A percentile compares a stretch with the other conserved stretches of the same genome.
These are phyloP conservation scores for Fusarium lateritium DNA, from an alignment of 2,329 filamentous ascomycete species.

Conservation along the genomic window DNA sequence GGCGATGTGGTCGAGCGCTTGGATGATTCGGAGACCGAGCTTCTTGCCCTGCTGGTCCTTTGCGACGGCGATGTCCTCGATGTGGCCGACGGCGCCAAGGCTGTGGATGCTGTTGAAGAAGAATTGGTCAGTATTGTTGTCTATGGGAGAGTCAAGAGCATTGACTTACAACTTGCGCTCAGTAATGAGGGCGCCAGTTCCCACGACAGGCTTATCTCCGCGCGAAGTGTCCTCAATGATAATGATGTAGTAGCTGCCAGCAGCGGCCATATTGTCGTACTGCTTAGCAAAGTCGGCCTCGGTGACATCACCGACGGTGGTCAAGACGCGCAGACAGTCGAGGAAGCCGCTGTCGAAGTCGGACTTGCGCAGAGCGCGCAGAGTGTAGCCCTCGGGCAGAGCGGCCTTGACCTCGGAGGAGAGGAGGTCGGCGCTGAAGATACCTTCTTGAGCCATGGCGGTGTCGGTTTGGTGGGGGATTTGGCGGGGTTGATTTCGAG, in stretches of 20 bases:
- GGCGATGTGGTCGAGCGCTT: constrained; percentile 91
- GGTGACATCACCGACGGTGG: constrained; percentile 89
- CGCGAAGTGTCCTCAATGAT: constrained; percentile 81
- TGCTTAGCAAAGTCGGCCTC: constrained; percentile 82
- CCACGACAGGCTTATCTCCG: constrained; percentile 78
- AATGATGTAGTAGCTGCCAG: constrained; percentile 87
- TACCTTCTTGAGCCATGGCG: constrained; percentile 63
- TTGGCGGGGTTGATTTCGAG: constrained; percentile 21
- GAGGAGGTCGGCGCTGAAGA: constrained; percentile 85
- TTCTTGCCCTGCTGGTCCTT: constrained; percentile 99
- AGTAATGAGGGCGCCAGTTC: constrained; percentile 89
- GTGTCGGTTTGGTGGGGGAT: constrained; percentile 43
- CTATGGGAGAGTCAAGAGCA: neutral
- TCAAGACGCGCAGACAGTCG: constrained; percentile 91
- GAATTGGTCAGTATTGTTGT: constrained; percentile 36
- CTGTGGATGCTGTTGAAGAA: constrained; percentile 75
- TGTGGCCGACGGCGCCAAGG: constrained; percentile 89
- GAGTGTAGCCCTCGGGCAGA: constrained; percentile 85
- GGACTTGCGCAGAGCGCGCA: constrained; percentile 82
- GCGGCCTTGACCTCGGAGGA: constrained; percentile 79
- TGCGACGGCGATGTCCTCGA: constrained; percentile 96
- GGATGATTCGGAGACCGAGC: constrained; percentile 90
- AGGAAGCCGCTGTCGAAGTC: constrained; percentile 90
- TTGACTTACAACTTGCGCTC: constrained; percentile 89
- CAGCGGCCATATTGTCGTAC: constrained; percentile 84